Base-by-base conservation (phyloP, 208 protist species). In the Crithidia mellificae region DNA sequence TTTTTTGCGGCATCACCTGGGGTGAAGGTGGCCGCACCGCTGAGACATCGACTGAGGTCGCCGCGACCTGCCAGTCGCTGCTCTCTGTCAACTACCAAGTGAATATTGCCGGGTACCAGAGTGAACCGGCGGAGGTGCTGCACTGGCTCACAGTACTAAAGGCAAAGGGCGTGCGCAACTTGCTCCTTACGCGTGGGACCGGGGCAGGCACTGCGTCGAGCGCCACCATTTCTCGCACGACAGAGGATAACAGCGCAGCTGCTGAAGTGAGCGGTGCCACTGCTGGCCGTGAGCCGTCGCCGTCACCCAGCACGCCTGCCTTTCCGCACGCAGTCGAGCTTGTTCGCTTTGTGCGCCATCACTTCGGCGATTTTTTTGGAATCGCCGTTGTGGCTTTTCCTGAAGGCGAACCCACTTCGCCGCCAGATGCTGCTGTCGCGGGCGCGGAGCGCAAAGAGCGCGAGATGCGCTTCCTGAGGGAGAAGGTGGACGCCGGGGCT, bases 1-100 rank as follows among this genome's bases (percentile, higher is more conserved):
- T 92, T 11, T 98, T 96, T 58, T 88, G 96, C 51, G 92, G 97
- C 67, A 88, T 98, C 44, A 98, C 97, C 34, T 99, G 96, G 93
- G 92, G 86, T 25, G 91, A 91, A 29, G 87, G 81, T 47, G 93
- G 92, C 29, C 70, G 52, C 39, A 97, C 93, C 15, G 68, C 78
- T 1, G 84, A 91, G 17, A 80, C 88, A 9, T 94, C 92, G 0
- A 79, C 96, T 14, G 91, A 95, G 55, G 85, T 98, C 39, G 73
- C 74, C 27, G 27, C 68, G 0, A 88, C 76, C 9, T 81, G 80
- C 27, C 92, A 97, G 68, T 77, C 85, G 29, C 53, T 90, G 5
- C 74, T 86, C 27, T 85, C 85, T 22, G 30, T 98, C 19, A 95
- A 98, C 49, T 94, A 80, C n/a, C 89, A 95, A 85, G 85, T 99